Conservation (phyloP, 164 flowering plant species). For the Nymphaea thermarum region DNA sequence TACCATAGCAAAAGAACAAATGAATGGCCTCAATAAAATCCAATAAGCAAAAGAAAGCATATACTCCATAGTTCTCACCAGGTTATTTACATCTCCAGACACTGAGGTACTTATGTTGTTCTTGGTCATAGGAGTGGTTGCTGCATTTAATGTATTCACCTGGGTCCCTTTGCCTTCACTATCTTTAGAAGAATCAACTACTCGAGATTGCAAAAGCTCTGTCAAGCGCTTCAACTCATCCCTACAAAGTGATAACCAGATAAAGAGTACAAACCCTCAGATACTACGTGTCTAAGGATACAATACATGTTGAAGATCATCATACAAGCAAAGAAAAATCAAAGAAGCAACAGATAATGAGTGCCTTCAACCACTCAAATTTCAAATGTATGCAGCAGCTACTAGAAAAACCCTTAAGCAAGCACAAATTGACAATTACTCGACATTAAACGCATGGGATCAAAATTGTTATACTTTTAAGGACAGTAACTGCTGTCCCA, state of each 20-base stretch:
- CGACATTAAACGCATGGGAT: too few species aligned
- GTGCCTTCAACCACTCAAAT: neutral
- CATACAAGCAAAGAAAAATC: neutral
- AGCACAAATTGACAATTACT: too few species aligned
- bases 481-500: neutral
- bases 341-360: neutral
- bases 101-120: neutral
- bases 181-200: constrained; percentile 22
- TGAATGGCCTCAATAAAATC: too few species aligned
- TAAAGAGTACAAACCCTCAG: neutral
- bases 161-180: constrained; percentile 23
- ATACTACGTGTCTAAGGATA: neutral
- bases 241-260: constrained; percentile 25
- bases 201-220: constrained; percentile 52
- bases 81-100: neutral
- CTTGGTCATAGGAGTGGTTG: constrained; percentile 4
- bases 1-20: too few species aligned
- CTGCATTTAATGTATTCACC: constrained; percentile 12
- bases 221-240: constrained; percentile 68
- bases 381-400: neutral
- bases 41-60: neutral
- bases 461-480: neutral
- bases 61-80: neutral
- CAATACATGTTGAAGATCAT: neutral
- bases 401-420: too few species aligned